A percentile compares a stretch with the other conserved stretches of the same genome.
These are phyloP conservation scores for Alternaria sp. DNA, from an alignment of 2,329 filamentous ascomycete species.

Conservation along the genomic window DNA sequence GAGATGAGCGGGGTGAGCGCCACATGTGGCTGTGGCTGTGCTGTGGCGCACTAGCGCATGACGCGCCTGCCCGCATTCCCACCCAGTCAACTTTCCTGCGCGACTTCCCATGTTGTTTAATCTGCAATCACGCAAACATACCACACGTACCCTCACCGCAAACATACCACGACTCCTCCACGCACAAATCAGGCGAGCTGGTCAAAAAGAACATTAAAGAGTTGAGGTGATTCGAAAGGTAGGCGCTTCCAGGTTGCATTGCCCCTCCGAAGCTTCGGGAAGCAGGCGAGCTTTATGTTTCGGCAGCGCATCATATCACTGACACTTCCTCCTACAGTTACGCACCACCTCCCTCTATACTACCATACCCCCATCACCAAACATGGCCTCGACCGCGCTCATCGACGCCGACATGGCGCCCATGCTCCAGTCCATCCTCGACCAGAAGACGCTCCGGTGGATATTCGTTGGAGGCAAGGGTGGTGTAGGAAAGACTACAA, in stretches of 20 bases:
- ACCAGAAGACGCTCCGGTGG: constrained; percentile 95
- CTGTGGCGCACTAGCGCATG: constrained; percentile 19
- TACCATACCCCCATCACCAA: background rate
- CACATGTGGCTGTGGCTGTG: constrained; percentile 2
- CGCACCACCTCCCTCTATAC: background rate
- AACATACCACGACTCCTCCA: accelerated
- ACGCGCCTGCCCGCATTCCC: constrained; percentile 7
- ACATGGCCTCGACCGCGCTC: constrained; percentile 48
- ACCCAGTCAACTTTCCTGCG: constrained; percentile 7
- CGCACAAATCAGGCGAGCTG: background rate
- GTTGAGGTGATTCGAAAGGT: background rate
- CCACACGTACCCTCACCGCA: background rate
- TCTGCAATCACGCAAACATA: background rate
- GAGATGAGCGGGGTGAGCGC: background rate
- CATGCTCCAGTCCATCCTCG: constrained; percentile 90
- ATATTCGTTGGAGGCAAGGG: constrained; percentile 99
- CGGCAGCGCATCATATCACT: background rate
- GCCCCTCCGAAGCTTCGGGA: constrained; percentile 22
- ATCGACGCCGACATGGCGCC: constrained; percentile 80
- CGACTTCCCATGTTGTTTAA: background rate
- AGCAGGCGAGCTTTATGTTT: constrained; percentile 7
- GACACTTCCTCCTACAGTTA: background rate
- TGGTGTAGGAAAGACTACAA: constrained; percentile 99
- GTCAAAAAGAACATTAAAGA: too few species aligned
- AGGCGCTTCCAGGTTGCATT: background rate